A percentile compares a stretch with the other conserved stretches of the same genome.
Conservation (phyloP, 108 stramenopile genomes). For the Cyclostephanos invisitatus region DNA sequence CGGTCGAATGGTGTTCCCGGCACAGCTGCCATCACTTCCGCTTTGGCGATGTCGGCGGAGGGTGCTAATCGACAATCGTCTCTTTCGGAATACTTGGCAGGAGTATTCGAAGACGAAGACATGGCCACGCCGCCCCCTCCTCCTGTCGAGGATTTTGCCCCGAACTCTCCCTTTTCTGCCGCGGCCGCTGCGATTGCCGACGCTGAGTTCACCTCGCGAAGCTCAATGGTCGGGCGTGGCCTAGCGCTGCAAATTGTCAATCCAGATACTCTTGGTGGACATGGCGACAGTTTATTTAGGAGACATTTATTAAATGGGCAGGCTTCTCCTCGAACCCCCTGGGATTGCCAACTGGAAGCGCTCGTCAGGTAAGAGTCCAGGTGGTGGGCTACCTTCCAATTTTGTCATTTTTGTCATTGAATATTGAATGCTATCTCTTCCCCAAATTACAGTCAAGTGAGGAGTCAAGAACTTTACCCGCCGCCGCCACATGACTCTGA, state of each 20-base stretch:
- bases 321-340: constrained; percentile 77
- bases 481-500: neutral
- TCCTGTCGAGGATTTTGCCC: neutral
- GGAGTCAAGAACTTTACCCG: constrained; percentile 7
- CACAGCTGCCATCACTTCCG: neutral
- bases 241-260: constrained; percentile 85
- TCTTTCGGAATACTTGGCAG: neutral
- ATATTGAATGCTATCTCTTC: constrained; percentile 3
- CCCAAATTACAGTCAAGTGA: constrained; percentile 18
- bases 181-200: constrained; percentile 1
- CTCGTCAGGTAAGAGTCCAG: constrained; percentile 62
- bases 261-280: constrained; percentile 67
- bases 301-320: constrained; percentile 48
- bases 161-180: constrained; percentile 12
- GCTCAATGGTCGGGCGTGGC: constrained; percentile 31
- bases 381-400: constrained; percentile 1
- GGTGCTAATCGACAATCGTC: neutral
- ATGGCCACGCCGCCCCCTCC: constrained; percentile 23
- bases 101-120: constrained; percentile 26
- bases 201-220: neutral
- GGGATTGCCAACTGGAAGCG: constrained; percentile 84
- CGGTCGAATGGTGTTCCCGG: constrained; percentile 9
- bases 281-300: constrained; percentile 28
- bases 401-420: neutral
- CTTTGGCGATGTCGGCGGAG: neutral